Percentiles rank a stretch among this genome's conserved stretches.
These are phyloP conservation scores for Cordyceps tenuipes DNA, from an alignment of 2,329 filamentous ascomycete species.

Conservation along the genomic window DNA sequence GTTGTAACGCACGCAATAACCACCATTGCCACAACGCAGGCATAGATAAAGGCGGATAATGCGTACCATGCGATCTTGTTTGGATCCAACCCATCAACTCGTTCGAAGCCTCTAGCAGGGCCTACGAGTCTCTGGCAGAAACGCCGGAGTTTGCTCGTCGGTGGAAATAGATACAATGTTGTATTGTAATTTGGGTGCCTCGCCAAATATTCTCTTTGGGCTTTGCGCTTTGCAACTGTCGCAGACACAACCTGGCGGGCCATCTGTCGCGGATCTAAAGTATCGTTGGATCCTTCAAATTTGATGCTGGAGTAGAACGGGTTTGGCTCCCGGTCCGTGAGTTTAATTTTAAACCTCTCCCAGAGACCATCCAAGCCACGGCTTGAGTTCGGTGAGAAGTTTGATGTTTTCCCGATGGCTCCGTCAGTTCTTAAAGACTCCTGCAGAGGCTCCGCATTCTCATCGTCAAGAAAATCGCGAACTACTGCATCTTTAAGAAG, in stretches of 20 bases:
- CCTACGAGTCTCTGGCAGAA: conserved; percentile 86
- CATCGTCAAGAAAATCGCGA: conserved; percentile 82
- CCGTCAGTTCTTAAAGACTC: conserved; percentile 20
- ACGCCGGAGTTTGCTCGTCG: conserved; percentile 67
- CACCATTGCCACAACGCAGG: conserved; percentile 96
- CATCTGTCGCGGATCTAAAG: conserved; percentile 77
- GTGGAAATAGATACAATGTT: conserved; percentile 77
- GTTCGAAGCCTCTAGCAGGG: conserved; percentile 76
- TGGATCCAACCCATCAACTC: conserved; percentile 82
- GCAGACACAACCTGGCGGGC: conserved; percentile 84
- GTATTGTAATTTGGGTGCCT: conserved; percentile 89
- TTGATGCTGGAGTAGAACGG: conserved; percentile 79
- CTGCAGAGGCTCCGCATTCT: conserved; percentile 23
- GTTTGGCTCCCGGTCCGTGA: conserved; percentile 70
- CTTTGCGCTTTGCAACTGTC: conserved; percentile 71
- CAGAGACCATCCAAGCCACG: conserved; percentile 48
- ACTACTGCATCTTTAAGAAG: conserved; percentile 93
- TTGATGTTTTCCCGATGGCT: not conserved
- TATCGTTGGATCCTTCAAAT: conserved; percentile 65
- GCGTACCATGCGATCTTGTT: conserved; percentile 86
- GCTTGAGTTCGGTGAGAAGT: not conserved
- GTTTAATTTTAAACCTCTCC: conserved; percentile 46
- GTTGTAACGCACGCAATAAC: conserved; percentile 89
- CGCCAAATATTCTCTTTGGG: conserved; percentile 82
- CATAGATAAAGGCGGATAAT: conserved; percentile 90